A percentile compares a stretch with the other conserved stretches of the same genome.
phyloP scores from a whole-genome alignment of 2,329 filamentous ascomycete genomes.

The Penicillium sp. region DNA sequence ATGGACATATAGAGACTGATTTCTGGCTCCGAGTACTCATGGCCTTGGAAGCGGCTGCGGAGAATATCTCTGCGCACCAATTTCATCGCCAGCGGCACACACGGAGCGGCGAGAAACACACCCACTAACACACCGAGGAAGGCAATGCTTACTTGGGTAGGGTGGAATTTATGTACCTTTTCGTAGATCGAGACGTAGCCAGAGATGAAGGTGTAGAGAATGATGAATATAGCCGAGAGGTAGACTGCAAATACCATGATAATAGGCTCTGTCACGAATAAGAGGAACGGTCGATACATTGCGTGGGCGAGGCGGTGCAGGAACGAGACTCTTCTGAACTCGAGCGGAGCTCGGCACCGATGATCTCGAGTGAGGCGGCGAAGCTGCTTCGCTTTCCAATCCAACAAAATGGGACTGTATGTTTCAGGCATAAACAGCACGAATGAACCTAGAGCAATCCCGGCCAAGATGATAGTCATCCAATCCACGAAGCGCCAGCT shows the following conservation, averaged over 20 bases:
- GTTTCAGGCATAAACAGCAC: constrained; percentile 45
- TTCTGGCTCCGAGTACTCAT: neutral
- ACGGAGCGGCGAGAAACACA: neutral
- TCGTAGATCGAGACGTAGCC: constrained; percentile 8
- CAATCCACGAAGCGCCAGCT: neutral
- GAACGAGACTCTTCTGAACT: constrained; percentile 45
- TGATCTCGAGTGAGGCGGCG: constrained; percentile 45
- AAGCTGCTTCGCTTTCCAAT: constrained; percentile 47
- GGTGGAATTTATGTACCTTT: neutral
- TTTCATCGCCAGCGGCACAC: neutral
- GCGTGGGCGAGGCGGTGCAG: constrained; percentile 41
- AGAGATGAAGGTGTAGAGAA: constrained; percentile 33
- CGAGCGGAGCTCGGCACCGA: constrained; percentile 45
- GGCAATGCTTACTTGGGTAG: neutral
- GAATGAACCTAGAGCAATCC: neutral
- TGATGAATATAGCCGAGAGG: constrained; percentile 31
- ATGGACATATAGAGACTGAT: neutral
- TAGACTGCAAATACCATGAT: constrained; percentile 32
- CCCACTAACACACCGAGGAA: neutral
- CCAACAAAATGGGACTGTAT: constrained; percentile 46
- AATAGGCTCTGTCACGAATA: constrained; percentile 47
- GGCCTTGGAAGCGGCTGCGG: neutral
- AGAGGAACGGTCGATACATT: constrained; percentile 44
- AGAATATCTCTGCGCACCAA: neutral
- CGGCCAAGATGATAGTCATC: neutral